Evolutionary conservation across 2,329 filamentous ascomycete genomes (phyloP), one percentile per base, ranked within the genome.

Genomic region (Sporothrix luriei): DNA sequence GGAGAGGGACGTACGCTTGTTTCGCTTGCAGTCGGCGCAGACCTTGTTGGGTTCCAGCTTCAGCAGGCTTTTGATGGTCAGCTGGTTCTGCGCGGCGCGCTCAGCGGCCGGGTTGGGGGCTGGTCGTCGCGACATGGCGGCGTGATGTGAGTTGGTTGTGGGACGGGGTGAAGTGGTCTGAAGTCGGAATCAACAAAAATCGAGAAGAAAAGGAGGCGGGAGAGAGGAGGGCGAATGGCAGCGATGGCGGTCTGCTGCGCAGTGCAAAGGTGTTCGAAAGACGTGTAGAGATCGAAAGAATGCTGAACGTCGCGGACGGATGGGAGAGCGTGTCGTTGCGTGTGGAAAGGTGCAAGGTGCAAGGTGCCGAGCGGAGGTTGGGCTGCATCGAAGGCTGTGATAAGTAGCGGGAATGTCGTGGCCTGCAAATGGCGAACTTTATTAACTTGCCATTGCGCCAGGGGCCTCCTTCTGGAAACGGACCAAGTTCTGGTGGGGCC

Each of bases 1-100:
- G 13, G 16, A 61, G 14, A 6, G 9, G 33, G 11, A 83, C 90
- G 75, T 81, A 96, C 94, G 95, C 81, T 98, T 99, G 84, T 98
- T 99, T 79, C 91, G 90, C 85, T 99, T 99, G 88, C 95, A 99
- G 81, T 99, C 95, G 72, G 94, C 93, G 84, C 95, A 99, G 78
- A 91, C 88, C 84, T 99, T 99, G 84, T 99, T 99, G 73, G 89
- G 84, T 78, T 98, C 94, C 75, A 99, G 83, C 83, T 98, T 99
- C 79, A 98, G 85, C 75, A 99, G 87, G 78, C 88, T 93, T 85
- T 98, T 98, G 80, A 99, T 92, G 57, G 93, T 96, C 79, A 90
- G 89, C 80, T 92, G 90, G 82, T 99, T 99, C 82, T 96, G 91
- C 77, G 94, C 94, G 76, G 93, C 92, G 80, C 92, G 90, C 81